These are phyloP conservation scores for Cryptosporidium sp. DNA, from an alignment of 169 alveolate genomes.

Conservation along the genomic window DNA sequence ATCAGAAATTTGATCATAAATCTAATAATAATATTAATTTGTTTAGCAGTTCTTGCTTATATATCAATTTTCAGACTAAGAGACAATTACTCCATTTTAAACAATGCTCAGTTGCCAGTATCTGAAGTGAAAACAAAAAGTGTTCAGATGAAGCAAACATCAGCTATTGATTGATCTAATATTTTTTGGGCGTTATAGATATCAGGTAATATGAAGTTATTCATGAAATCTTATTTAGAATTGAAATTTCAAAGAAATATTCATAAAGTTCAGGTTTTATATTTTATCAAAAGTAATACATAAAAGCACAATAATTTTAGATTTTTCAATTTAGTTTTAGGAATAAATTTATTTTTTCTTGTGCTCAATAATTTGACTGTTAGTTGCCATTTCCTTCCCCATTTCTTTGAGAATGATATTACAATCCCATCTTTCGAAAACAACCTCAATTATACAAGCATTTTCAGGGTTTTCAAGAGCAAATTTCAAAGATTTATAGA, in stretches of 20 bases:
- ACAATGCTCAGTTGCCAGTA: slow-evolving; percentile 5
- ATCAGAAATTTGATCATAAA: slow-evolving; percentile 33
- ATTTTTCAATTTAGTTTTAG: neutral
- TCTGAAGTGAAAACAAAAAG: slow-evolving; percentile 15
- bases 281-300: neutral
- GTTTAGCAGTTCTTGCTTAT: slow-evolving; percentile 14
- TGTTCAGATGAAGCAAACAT: slow-evolving; percentile 69
- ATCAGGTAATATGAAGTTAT: neutral
- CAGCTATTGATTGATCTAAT: slow-evolving; percentile 19
- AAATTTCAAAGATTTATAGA: slow-evolving; percentile 31
- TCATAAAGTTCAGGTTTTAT: neutral
- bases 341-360: neutral
- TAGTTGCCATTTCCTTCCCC: slow-evolving; percentile 77
- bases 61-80: slow-evolving; percentile 29
- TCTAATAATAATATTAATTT: slow-evolving; percentile 2
- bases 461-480: slow-evolving; percentile 61
- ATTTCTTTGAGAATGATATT: slow-evolving; percentile 66
- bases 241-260: neutral
- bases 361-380: slow-evolving; percentile 39
- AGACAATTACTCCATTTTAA: slow-evolving; percentile 13
- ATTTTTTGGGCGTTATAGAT: neutral
- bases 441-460: slow-evolving; percentile 75
- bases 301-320: neutral
- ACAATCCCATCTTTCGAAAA: slow-evolving; percentile 78
- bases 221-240: neutral